Conservation (phyloP, 345 rosid genomes). For the Gossypium raimondii region DNA sequence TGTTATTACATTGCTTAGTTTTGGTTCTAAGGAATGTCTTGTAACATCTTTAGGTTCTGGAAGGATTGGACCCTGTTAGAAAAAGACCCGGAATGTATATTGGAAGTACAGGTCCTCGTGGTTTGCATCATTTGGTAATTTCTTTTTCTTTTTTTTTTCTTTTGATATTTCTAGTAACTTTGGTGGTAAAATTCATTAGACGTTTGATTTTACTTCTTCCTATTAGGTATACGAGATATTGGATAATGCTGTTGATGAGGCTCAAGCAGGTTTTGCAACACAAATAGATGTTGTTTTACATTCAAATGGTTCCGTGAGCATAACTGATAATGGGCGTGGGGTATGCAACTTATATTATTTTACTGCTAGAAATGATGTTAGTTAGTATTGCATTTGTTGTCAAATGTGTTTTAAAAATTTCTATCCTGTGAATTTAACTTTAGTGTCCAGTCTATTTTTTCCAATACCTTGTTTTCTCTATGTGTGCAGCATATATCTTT, state of each 20-base stretch:
- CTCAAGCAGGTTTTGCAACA: constrained; percentile 95
- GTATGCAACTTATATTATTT: constrained; percentile 39
- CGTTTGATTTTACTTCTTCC: constrained; percentile 16
- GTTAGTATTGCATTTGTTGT: not conserved
- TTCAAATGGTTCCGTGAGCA: constrained; percentile 79
- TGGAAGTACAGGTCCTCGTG: constrained; percentile 97
- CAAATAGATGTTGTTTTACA: constrained; percentile 60
- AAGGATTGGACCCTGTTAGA: constrained; percentile 95
- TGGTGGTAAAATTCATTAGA: not conserved
- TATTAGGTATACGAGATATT: constrained; percentile 89
- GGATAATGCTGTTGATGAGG: constrained; percentile 97
- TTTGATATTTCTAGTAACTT: not conserved
- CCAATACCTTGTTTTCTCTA: not conserved
- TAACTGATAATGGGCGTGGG: constrained; percentile 95
- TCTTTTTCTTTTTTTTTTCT: not conserved
- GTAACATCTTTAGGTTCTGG: constrained; percentile 59
- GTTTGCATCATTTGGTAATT: constrained; percentile 93
- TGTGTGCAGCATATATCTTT: not conserved
- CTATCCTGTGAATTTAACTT: not conserved
- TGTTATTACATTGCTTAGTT: no score
- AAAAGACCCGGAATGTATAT: constrained; percentile 99
- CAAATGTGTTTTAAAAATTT: not conserved
- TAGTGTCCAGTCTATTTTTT: not conserved
- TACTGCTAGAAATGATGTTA: not conserved
- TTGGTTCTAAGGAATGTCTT: not conserved